phyloP scores from a whole-genome alignment of 768 basidiomycete species.

The Rhizopogon salebrosus region DNA sequence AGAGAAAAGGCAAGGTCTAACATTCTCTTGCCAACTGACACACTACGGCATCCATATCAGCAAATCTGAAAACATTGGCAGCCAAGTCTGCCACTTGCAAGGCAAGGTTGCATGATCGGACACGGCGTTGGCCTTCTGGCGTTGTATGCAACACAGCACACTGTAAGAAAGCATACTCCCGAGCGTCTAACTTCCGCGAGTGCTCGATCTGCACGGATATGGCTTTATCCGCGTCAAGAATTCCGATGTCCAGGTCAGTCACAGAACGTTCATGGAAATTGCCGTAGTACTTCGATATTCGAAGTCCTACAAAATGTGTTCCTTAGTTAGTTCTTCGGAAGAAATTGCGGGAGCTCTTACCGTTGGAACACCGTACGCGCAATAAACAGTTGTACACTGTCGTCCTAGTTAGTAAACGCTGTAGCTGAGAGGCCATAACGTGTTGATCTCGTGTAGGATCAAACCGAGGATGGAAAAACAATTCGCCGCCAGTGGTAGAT shows the following conservation, averaged over 20 bases:
- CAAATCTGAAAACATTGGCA: slow-evolving; percentile 87
- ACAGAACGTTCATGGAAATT: slow-evolving; percentile 64
- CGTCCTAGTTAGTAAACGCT: slow-evolving; percentile 59
- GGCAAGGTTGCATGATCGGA: slow-evolving; percentile 83
- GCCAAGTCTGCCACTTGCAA: slow-evolving; percentile 77
- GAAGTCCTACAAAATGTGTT: slow-evolving; percentile 43
- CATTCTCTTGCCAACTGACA: slow-evolving; percentile 74
- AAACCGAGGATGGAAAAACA: slow-evolving; percentile 93
- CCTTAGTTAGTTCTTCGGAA: not conserved
- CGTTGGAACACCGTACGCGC: slow-evolving; percentile 80
- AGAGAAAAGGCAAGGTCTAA: slow-evolving; percentile 28
- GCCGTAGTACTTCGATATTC: slow-evolving; percentile 61
- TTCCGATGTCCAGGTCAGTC: slow-evolving; percentile 75
- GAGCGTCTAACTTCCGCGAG: slow-evolving; percentile 59
- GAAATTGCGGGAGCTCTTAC: slow-evolving; percentile 33
- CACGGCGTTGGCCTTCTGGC: slow-evolving; percentile 68
- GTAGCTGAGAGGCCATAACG: slow-evolving; percentile 70
- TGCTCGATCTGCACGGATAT: slow-evolving; percentile 75
- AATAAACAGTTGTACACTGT: slow-evolving; percentile 78
- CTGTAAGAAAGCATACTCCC: slow-evolving; percentile 75
- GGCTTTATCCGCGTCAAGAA: slow-evolving; percentile 77
- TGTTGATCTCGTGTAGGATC: slow-evolving; percentile 59
- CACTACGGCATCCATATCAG: slow-evolving; percentile 84
- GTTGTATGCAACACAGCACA: slow-evolving; percentile 87
- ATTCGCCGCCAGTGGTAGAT: slow-evolving; percentile 79